Base-by-base conservation (phyloP, 129 eudicot species). In the Centrapalus pauciflorus region DNA sequence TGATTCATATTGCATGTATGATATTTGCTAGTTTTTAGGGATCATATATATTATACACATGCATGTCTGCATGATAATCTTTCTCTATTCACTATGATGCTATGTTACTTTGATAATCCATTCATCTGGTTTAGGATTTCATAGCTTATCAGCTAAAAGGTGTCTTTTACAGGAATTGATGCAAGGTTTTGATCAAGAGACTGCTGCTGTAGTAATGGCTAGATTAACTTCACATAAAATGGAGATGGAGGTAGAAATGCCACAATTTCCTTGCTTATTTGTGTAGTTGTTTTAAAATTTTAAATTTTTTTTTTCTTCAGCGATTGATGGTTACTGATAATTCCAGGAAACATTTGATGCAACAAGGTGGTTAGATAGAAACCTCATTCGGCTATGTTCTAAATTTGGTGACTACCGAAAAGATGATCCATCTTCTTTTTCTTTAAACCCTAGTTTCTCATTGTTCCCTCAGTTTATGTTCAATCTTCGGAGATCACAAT, bases 161-260 rank as follows among this genome's bases (percentile, higher is more conserved):
- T 33, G 63, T 26, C 7, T 37, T 70, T 60, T 65, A 58, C 86
- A 87, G 96, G 96, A 91, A 66, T 73, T 91, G 72, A 76, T 91
- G 68, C 94, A 87, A 81, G 96, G 97, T 59, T 91, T 91, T 81
- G 97, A 91, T 87, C 97, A 91, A 71, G 97, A 91, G 69, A 77
- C 89, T 61, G 97, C 97, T 61, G 90, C 96, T 24, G 96, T 91
- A 54, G 96, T 91, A 52, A 76, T 87, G 83, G 96, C 88, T 46
- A 82, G 97, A 84, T 79, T 84, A 50, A 81, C 89, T 69, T 90
- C 97, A 34, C 74, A 82, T 63, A 91, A 91, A 67, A 91, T 91
- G 97, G 97, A 91, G 66, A 79, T 78, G 57, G 97, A 91, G 96
- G 97, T 91, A 85, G 30, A 29, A 23, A 33, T 51, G 45, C 50